Evolutionary conservation across 2,329 filamentous ascomycete species (phyloP), one percentile per base, ranked within the genome.

Genomic region (Mollisia scopiformis): DNA sequence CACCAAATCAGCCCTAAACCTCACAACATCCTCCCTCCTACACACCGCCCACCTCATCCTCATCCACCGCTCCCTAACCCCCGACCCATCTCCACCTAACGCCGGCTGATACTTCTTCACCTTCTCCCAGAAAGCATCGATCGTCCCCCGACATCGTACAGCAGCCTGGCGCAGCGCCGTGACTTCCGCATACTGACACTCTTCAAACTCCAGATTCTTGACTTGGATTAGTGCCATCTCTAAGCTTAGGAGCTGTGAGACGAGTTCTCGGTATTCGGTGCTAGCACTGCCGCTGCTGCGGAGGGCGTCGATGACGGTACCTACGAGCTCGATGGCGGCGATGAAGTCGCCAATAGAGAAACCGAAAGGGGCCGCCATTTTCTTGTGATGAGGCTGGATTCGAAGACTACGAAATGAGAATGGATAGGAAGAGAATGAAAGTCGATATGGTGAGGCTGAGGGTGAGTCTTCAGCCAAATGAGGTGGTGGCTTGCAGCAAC

Each of bases 341-440:
- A 73, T 30, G 41, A 73, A 71, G 37, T 74, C 73, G 6, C 69
- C 71, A 14, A 71, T 59, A n/a, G 71, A 58, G 52, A 72, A 72
- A 14, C 71, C 71, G 49, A 75, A 74, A 39, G 72, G 74, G 30
- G 30, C 30, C 6, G 13, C 30, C 30, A 33, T 6, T 33, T 6
- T 33, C 72, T 33, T n/a, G n/a, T n/a, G n/a, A n/a, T n/a, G n/a
- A n/a, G n/a, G n/a, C n/a, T n/a, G n/a, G n/a, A n/a, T n/a, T n/a
- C n/a, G n/a, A 33, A 13, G 30, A 33, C 6, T 33, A 33, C 30
- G 30, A 13, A 13, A 33, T 33, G 13, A 33, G 30, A 33, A 13
- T 33, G 30, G n/a, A n/a, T n/a, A n/a, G 13, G 30, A 33, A 33
- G 30, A 33, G 13, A 13, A 6, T 33, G 13, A 33, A 33, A 33